A percentile compares a stretch with the other conserved stretches of the same genome.
Evolutionary conservation across 768 basidiomycete species (phyloP).

Genomic region (Solioccasus polychromus): DNA sequence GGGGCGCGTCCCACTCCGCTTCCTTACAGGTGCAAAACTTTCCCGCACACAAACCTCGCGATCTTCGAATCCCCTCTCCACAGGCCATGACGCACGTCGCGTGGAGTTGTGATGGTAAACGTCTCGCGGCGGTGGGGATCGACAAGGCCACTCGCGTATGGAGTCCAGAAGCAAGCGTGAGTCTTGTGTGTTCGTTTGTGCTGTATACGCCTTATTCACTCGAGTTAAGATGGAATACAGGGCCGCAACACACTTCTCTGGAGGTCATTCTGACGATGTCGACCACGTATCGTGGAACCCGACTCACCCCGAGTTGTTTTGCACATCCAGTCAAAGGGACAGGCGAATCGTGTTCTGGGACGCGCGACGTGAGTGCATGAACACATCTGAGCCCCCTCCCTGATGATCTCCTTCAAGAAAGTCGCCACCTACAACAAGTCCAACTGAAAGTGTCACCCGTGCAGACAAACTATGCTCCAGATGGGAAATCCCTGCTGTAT

Average conservation of each 20-base stretch:
- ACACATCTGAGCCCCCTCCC: neutral
- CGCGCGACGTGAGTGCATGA: constrained; percentile 59
- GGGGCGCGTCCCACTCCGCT: constrained; percentile 12
- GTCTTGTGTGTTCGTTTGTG: constrained; percentile 22
- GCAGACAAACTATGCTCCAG: constrained; percentile 69
- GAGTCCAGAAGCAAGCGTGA: constrained; percentile 73
- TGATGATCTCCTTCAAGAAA: constrained; percentile 47
- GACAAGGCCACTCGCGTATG: constrained; percentile 79
- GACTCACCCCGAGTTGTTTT: constrained; percentile 79
- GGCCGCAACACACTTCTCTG: constrained; percentile 60
- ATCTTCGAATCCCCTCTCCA: constrained; percentile 61
- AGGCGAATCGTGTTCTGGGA: constrained; percentile 80
- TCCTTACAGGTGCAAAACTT: constrained; percentile 65
- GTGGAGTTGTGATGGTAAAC: constrained; percentile 83
- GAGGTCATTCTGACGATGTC: constrained; percentile 76
- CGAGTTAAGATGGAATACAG: constrained; percentile 64
- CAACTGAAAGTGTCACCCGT: constrained; percentile 58
- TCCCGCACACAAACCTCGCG: constrained; percentile 76
- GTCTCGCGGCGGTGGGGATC: constrained; percentile 76
- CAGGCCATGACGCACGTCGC: constrained; percentile 74
- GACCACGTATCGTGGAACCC: constrained; percentile 86
- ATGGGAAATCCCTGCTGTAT: constrained; percentile 64
- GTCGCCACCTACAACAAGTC: constrained; percentile 60
- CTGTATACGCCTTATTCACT: neutral
- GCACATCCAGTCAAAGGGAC: constrained; percentile 76